A percentile compares a stretch with the other conserved stretches of the same genome.
Evolutionary conservation across 495 filamentous ascomycete species (phyloP).

Genomic region (Tuber brumale): DNA sequence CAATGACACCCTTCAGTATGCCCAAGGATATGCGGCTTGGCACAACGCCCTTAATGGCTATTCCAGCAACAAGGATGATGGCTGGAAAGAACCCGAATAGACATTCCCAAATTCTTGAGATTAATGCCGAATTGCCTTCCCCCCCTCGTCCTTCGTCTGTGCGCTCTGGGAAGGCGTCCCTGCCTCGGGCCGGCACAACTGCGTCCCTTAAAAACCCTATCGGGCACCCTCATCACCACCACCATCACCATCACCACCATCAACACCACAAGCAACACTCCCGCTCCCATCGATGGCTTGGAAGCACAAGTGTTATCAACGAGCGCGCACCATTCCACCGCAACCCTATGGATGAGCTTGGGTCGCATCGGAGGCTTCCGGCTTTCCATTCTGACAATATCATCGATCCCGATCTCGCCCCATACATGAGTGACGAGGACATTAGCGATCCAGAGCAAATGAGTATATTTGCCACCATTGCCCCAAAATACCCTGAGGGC

Average conservation of each 20-base stretch:
- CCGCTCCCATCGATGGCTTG: constrained; percentile 58
- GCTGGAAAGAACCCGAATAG: constrained; percentile 68
- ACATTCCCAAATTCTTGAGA: constrained; percentile 83
- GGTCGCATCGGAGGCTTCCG: constrained; percentile 61
- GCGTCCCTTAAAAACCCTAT: constrained; percentile 80
- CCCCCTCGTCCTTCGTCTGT: constrained; percentile 79
- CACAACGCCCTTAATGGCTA: constrained; percentile 63
- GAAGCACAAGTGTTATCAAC: constrained; percentile 45
- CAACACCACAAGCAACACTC: constrained; percentile 75
- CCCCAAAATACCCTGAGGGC: constrained; percentile 34
- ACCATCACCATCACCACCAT: constrained; percentile 65
- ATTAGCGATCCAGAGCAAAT: constrained; percentile 88
- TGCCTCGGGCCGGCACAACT: constrained; percentile 65
- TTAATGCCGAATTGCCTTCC: constrained; percentile 65
- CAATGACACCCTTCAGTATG: constrained; percentile 38
- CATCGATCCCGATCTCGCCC: constrained; percentile 91
- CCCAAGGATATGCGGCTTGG: constrained; percentile 36
- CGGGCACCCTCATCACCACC: constrained; percentile 58
- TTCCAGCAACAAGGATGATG: constrained; percentile 76
- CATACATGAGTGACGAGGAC: constrained; percentile 90
- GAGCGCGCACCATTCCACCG: constrained; percentile 88
- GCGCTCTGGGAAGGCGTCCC: constrained; percentile 75
- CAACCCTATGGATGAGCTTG: constrained; percentile 57
- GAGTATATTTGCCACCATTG: constrained; percentile 71
- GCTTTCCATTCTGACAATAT: constrained; percentile 97